Evolutionary conservation across 257 asterid species (phyloP), one percentile per base, ranked within the genome.

Genomic region (Petunia axillaris): DNA sequence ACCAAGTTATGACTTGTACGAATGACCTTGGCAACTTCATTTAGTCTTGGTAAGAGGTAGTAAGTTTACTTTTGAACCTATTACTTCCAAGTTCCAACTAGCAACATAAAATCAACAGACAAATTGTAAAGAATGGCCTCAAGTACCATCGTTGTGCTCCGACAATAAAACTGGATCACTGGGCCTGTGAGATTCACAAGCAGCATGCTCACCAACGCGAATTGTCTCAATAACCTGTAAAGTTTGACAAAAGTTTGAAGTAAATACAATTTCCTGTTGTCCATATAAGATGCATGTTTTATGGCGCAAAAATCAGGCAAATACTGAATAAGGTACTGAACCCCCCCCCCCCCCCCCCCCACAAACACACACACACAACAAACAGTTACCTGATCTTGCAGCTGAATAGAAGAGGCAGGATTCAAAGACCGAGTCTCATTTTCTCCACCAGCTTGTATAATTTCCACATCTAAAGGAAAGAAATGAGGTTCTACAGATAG

Each of bases 91-190:
- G 59, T 59, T 52, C 11, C 9, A 67, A 25, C 25, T 25, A 25
- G 25, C 36, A 63, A 75, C 14, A 66, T 25, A 6, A 79, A 65
- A 39, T 57, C 37, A 83, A 64, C 75, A 75, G 52, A 73, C 67
- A 62, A 75, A 63, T 83, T 39, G 77, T 52, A 78, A 81, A 55
- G n/a, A 43, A 35, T 73, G 13, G 46, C 35, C 14, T 73, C 62
- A 81, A 41, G 67, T 89, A 93, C 96, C 93, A 82, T 85, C 76
- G 83, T 70, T 83, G 70, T 79, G 85, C 83, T 85, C 91, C 54
- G 77, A 83, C 41, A 82, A 81, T 76, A 80, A 64, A 79, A 81
- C 83, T 54, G 82, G 80, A 87, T 82, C 85, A 48, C 68, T 41
- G 63, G 83, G 62, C 68, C 67, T 53, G 58, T 38, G 62, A 25